Base-by-base conservation (phyloP, 306 rosid species). In the Dalbergia oliveri region DNA sequence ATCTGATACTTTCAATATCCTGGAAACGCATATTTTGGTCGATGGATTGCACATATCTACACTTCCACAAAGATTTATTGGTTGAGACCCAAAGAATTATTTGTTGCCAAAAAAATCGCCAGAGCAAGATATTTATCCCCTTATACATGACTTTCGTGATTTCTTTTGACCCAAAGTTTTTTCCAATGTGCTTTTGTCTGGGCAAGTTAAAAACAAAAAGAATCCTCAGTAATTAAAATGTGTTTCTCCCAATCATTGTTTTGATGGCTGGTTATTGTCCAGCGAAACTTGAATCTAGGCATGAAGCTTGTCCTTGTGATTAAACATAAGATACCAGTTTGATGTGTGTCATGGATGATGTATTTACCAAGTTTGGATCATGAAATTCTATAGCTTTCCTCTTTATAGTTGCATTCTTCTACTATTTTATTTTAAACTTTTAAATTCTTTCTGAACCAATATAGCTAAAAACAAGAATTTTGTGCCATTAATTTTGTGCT, bases 381-480 rank as follows among this genome's bases (percentile, higher is more conserved):
- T 83, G 58, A 51, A 59, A 34, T 71, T 79, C 76, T 33, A 56
- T 63, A 45, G 51, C 8, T 50, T 49, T 69, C 23, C 8, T 57
- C 57, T 45, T 7, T 69, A 37, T 51, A 47, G 34, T 68, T 69
- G 6, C 5, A 4, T 61, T 62, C 21, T 19, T 57, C 10, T 71
- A 58, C 76, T 72, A 31, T 63, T 79, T 65, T 72, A 35, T 7
- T 59, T 60, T 26, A 68, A 16, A 70, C 69, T 35, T 65, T 34
- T 50, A 57, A 73, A 10, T 74, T 86, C 12, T 66, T 80, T 63
- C 14, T 81, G 68, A 81, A 61, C 79, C 91, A 96, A 91, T 91
- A 96, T 96, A 98, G 99, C 93, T 66, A 26, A 96, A 84, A 96
- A 96, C 79, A 93, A 93, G 87, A 98, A 98, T 58, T 96, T 96